Evolutionary conservation across 2,329 filamentous ascomycete genomes (phyloP).

Genomic region (Pseudocercospora cruenta): DNA sequence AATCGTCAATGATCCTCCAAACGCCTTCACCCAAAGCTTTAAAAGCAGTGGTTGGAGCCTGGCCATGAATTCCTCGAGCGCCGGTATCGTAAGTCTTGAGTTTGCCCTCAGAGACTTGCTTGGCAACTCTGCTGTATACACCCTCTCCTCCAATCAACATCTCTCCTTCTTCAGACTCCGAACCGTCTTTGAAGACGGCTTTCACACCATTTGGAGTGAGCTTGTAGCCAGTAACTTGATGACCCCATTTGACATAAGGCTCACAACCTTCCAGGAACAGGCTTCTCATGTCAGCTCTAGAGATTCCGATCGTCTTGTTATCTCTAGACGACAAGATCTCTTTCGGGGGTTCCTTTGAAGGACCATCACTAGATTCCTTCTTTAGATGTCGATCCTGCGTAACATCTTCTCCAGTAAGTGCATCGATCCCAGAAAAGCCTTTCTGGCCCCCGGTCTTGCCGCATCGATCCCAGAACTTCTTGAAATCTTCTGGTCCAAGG

Average conservation of each 20-base stretch:
- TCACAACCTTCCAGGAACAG: conserved; percentile 63
- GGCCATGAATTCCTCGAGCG: conserved; percentile 66
- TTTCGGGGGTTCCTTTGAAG: conserved; percentile 25
- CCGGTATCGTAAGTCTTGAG: conserved; percentile 67
- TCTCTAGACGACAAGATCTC: conserved; percentile 53
- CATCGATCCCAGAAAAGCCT: conserved; percentile 57
- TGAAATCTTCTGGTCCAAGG: conserved; percentile 42
- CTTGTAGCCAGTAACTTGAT: conserved; percentile 63
- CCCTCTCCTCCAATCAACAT: conserved; percentile 67
- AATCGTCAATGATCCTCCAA: conserved; percentile 57
- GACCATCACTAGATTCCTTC: conserved; percentile 28
- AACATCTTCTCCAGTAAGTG: conserved; percentile 54
- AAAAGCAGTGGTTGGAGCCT: conserved; percentile 65
- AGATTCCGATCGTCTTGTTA: conserved; percentile 64
- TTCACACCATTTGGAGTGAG: conserved; percentile 58
- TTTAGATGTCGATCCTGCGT: conserved; percentile 18
- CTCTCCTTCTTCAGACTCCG: conserved; percentile 60
- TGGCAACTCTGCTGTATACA: conserved; percentile 63
- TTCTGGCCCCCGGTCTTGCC: conserved; percentile 61
- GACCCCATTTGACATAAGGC: conserved; percentile 58
- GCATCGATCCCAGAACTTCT: conserved; percentile 62
- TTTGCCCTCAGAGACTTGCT: conserved; percentile 60
- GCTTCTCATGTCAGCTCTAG: conserved; percentile 65
- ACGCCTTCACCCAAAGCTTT: conserved; percentile 66
- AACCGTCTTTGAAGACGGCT: conserved; percentile 63